Percentiles rank a stretch among this genome's conserved stretches.
phyloP scores from a whole-genome alignment of 2,329 filamentous ascomycete genomes.

The Pestalotiopsis sp. region DNA sequence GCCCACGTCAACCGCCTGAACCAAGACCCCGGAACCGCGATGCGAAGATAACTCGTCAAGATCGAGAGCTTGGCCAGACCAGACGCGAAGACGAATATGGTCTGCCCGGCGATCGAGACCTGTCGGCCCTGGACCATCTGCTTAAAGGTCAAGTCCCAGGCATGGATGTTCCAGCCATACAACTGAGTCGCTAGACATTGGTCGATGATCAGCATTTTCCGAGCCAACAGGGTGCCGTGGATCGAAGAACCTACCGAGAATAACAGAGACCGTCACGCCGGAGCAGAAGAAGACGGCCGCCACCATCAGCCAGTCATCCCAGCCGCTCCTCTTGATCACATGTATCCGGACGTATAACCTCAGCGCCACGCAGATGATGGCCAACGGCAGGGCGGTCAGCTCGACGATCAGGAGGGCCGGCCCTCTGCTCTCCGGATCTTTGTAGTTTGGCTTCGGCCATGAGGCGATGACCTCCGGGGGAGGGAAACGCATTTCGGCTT shows the following conservation, averaged over 20 bases:
- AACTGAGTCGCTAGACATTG: conserved; percentile 27
- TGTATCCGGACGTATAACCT: conserved; percentile 40
- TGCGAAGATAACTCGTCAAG: conserved; percentile 41
- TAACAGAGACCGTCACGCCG: conserved; percentile 28
- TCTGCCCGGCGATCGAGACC: conserved; percentile 42
- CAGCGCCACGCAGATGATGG: conserved; percentile 35
- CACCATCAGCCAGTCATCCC: conserved; percentile 47
- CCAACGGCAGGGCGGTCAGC: conserved; percentile 35
- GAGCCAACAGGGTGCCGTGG: not conserved
- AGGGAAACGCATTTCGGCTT: conserved; percentile 35
- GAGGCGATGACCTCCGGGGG: conserved; percentile 36
- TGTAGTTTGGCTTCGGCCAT: conserved; percentile 43
- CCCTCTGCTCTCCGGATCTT: conserved; percentile 39
- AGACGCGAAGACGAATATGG: conserved; percentile 41
- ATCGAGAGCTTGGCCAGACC: conserved; percentile 43
- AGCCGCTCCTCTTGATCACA: conserved; percentile 35
- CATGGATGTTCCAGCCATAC: conserved; percentile 41
- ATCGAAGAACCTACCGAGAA: conserved; percentile 1
- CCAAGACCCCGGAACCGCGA: conserved; percentile 35
- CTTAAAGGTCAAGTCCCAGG: conserved; percentile 36
- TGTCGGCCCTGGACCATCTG: conserved; percentile 34
- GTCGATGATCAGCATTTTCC: not conserved
- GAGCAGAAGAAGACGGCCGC: conserved; percentile 28
- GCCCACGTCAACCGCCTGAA: conserved; percentile 35
- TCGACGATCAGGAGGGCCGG: conserved; percentile 40